Conservation (phyloP, 2,329 filamentous ascomycete species). For the Botrytis byssoidea region DNA sequence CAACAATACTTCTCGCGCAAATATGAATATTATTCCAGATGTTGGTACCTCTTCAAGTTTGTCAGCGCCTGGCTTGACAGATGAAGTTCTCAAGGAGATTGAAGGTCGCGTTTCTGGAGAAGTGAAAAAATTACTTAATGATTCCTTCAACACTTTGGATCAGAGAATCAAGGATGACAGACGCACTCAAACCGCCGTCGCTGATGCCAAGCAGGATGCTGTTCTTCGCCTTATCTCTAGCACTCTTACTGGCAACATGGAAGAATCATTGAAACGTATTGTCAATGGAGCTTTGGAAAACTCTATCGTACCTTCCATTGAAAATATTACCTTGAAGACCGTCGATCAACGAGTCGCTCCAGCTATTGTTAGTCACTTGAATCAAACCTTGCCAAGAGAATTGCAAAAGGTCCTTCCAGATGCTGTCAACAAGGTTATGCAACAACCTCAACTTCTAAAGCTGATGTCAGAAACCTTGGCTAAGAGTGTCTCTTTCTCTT, state of each 20-base stretch:
- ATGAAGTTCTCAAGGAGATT: conserved; percentile 48
- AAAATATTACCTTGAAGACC: conserved; percentile 55
- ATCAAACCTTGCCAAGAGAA: conserved; percentile 54
- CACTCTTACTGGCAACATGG: conserved; percentile 68
- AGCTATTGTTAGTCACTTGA: conserved; percentile 48
- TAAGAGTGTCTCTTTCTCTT: conserved; percentile 61
- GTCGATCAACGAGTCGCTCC: conserved; percentile 70
- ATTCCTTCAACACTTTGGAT: conserved; percentile 60
- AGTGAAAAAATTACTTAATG: conserved; percentile 52
- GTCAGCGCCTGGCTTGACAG: conserved; percentile 40
- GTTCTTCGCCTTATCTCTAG: conserved; percentile 66
- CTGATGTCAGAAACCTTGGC: conserved; percentile 70
- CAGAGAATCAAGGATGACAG: conserved; percentile 66
- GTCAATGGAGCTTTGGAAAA: conserved; percentile 65
- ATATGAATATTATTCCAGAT: conserved; percentile 25
- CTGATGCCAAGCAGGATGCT: conserved; percentile 65
- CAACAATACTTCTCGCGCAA: conserved; percentile 30
- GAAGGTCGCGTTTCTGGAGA: conserved; percentile 48
- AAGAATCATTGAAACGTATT: conserved; percentile 47
- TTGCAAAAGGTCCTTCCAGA: conserved; percentile 68
- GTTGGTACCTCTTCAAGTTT: conserved; percentile 20
- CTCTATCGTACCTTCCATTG: conserved; percentile 72
- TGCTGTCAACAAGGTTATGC: conserved; percentile 64
- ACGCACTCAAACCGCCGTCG: conserved; percentile 60
- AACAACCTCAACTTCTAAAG: conserved; percentile 71